Conservation (phyloP, 768 basidiomycete species). For the Phaeolepiota aurea region DNA sequence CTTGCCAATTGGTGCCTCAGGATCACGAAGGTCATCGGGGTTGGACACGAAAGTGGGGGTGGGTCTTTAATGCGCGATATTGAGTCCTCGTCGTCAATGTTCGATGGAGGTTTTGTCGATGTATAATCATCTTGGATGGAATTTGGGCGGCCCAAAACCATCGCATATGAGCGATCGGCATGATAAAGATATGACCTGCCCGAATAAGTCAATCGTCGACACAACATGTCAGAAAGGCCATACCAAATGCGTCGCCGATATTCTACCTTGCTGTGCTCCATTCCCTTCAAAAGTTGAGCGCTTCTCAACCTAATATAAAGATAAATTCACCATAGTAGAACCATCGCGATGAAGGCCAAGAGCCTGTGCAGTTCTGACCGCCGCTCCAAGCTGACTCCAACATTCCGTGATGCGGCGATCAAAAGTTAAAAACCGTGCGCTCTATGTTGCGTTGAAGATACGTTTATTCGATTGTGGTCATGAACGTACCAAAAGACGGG, state of each 20-base stretch:
- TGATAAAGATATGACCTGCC: slow-evolving; percentile 84
- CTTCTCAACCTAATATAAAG: slow-evolving; percentile 4
- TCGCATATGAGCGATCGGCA: slow-evolving; percentile 86
- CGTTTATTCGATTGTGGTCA: background rate
- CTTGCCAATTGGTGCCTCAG: slow-evolving; percentile 74
- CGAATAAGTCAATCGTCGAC: slow-evolving; percentile 7
- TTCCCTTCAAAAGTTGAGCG: slow-evolving; percentile 33
- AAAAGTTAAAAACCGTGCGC: slow-evolving; percentile 53
- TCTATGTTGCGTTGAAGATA: slow-evolving; percentile 31
- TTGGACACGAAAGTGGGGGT: slow-evolving; percentile 60
- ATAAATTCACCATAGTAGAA: slow-evolving; percentile 58
- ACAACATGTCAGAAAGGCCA: background rate
- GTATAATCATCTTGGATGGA: slow-evolving; percentile 88
- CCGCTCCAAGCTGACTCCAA: slow-evolving; percentile 93
- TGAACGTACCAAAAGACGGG: slow-evolving; percentile 73
- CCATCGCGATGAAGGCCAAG: slow-evolving; percentile 90
- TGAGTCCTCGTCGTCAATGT: slow-evolving; percentile 55
- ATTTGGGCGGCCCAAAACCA: slow-evolving; percentile 85
- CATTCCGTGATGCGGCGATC: slow-evolving; percentile 89
- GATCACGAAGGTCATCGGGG: slow-evolving; percentile 82
- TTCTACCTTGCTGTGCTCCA: slow-evolving; percentile 73
- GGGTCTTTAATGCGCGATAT: slow-evolving; percentile 36
- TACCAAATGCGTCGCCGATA: slow-evolving; percentile 89
- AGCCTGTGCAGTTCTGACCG: slow-evolving; percentile 88
- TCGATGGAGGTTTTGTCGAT: slow-evolving; percentile 70